Evolutionary conservation across 352 stramenopile genomes (phyloP).

Genomic region (Phytophthora podocarpi): DNA sequence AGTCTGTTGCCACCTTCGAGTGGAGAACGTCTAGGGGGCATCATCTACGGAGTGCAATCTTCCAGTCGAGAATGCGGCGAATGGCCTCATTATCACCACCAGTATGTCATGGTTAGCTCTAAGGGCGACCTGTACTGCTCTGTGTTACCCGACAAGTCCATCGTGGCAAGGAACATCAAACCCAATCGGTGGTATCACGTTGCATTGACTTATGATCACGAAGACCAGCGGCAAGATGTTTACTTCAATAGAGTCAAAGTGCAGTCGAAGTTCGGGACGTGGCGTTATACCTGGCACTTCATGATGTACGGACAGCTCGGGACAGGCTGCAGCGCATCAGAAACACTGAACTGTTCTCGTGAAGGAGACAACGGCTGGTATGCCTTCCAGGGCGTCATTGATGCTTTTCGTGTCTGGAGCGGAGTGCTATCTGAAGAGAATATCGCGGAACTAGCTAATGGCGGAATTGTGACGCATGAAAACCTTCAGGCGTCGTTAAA

Average conservation of each 20-base stretch:
- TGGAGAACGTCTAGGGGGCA: not conserved
- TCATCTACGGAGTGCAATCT: constrained; percentile 21
- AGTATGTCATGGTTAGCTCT: constrained; percentile 32
- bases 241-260: constrained; percentile 48
- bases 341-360: too few relatives aligned
- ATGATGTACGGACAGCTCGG: constrained; percentile 49
- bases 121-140: constrained; percentile 36
- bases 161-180: constrained; percentile 19
- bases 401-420: too few relatives aligned
- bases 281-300: too few relatives aligned
- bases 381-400: too few relatives aligned
- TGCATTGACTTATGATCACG: constrained; percentile 39
- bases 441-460: too few relatives aligned
- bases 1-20: constrained; percentile 4
- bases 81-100: constrained; percentile 27
- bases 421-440: too few relatives aligned
- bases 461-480: too few relatives aligned
- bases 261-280: too few relatives aligned
- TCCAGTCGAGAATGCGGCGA: not conserved
- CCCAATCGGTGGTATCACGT: constrained; percentile 47
- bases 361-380: too few relatives aligned
- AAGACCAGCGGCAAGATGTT: constrained; percentile 33
- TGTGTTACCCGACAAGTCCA: constrained; percentile 12
- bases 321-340: constrained; percentile 40
- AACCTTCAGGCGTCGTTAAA: too few relatives aligned